Evolutionary conservation across 371 early-diverging fungal species (phyloP).

Genomic region (Lichtheimia ramosa): DNA sequence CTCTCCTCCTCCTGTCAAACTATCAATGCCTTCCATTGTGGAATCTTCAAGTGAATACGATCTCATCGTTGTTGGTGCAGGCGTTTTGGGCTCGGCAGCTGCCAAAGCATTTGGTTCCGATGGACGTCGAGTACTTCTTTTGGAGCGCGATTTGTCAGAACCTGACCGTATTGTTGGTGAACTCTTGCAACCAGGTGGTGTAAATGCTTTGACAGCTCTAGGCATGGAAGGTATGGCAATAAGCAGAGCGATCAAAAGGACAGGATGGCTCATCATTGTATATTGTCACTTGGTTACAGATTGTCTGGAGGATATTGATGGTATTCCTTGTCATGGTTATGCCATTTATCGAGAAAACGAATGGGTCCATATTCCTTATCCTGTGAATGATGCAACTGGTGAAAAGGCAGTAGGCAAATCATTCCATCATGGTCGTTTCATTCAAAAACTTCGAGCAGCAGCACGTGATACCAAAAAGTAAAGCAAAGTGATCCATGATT

Average conservation of each 20-base stretch:
- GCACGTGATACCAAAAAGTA: slow-evolving; percentile 63
- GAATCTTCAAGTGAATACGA: slow-evolving; percentile 53
- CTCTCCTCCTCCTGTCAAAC: neutral
- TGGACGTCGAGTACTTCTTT: slow-evolving; percentile 70
- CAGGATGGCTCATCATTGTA: neutral
- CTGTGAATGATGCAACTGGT: slow-evolving; percentile 44
- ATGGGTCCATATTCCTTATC: slow-evolving; percentile 65
- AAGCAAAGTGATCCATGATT: neutral
- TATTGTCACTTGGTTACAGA: slow-evolving; percentile 34
- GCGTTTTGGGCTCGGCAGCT: slow-evolving; percentile 85
- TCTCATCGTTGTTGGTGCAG: slow-evolving; percentile 89
- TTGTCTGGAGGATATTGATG: slow-evolving; percentile 84
- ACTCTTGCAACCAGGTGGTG: slow-evolving; percentile 93
- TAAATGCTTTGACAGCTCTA: slow-evolving; percentile 73
- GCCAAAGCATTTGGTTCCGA: slow-evolving; percentile 74
- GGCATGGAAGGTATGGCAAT: slow-evolving; percentile 61
- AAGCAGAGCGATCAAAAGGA: neutral
- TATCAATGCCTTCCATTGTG: slow-evolving; percentile 13
- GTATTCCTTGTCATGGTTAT: slow-evolving; percentile 87
- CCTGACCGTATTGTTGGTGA: slow-evolving; percentile 98
- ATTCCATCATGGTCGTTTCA: slow-evolving; percentile 94
- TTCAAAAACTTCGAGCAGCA: slow-evolving; percentile 79
- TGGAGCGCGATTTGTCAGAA: slow-evolving; percentile 86
- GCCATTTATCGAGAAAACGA: slow-evolving; percentile 64
- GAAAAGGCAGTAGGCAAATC: slow-evolving; percentile 64